Evolutionary conservation across 805 yeast genomes (phyloP).

Genomic region (Citeromyces matritensis): DNA sequence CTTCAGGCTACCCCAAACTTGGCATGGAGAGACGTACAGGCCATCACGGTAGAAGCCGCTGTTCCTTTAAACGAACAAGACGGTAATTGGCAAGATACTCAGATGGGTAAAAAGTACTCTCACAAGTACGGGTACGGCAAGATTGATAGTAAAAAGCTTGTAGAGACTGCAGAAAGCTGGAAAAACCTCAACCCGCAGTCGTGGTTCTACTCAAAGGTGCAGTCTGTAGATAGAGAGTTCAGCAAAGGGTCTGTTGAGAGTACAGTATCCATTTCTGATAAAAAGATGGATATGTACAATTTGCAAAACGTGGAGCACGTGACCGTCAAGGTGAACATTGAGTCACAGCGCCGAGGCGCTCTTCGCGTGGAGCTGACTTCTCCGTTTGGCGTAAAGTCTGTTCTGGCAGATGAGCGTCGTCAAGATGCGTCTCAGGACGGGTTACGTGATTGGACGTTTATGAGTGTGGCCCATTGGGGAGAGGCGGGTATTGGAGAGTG

Average conservation of each 20-base stretch:
- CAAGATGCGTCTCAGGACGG: slow-evolving; percentile 45
- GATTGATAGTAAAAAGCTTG: slow-evolving; percentile 68
- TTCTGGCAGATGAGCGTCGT: slow-evolving; percentile 54
- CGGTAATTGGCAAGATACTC: slow-evolving; percentile 61
- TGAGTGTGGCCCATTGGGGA: slow-evolving; percentile 99
- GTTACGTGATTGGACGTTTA: slow-evolving; percentile 75
- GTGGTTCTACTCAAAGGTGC: slow-evolving; percentile 43
- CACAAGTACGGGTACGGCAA: slow-evolving; percentile 90
- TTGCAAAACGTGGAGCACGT: slow-evolving; percentile 74
- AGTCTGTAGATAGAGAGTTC: slow-evolving; percentile 7
- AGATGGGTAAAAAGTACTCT: slow-evolving; percentile 55
- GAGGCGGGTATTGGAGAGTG: slow-evolving; percentile 70
- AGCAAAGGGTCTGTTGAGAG: slow-evolving; percentile 14
- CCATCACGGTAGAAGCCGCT: slow-evolving; percentile 60
- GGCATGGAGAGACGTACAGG: slow-evolving; percentile 94
- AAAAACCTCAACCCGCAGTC: slow-evolving; percentile 83
- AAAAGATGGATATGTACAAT: slow-evolving; percentile 37
- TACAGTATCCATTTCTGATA: slow-evolving; percentile 26
- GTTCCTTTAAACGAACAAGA: slow-evolving; percentile 52
- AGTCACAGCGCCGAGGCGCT: slow-evolving; percentile 51
- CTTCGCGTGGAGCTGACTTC: slow-evolving; percentile 51
- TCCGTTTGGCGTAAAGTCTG: slow-evolving; percentile 63
- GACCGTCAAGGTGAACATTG: slow-evolving; percentile 63
- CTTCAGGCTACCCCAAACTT: slow-evolving; percentile 73
- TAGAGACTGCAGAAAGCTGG: slow-evolving; percentile 62